Evolutionary conservation across 495 filamentous ascomycete species (phyloP), one percentile per base, ranked within the genome.

Genomic region (Podospora tetraspora): DNA sequence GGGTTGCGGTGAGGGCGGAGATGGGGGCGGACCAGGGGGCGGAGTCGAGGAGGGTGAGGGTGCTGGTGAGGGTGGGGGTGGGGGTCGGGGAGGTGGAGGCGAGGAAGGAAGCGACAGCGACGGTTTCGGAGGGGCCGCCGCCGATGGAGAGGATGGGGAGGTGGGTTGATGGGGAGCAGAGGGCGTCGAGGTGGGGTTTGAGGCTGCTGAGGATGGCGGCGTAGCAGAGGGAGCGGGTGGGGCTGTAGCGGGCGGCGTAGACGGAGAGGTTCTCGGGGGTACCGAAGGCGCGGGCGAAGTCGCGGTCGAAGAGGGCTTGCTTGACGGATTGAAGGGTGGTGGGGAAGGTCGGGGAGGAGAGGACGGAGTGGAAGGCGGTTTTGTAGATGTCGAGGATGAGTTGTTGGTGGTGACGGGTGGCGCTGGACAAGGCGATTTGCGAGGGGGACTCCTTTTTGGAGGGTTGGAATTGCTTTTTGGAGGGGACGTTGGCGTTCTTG

Each of bases 241-340:
- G 89, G 75, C 92, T 96, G 92, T 92, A 99, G 64, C 95, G 82
- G 68, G 91, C 83, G 5, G 92, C 91, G 80, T 99, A 99, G 6
- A 90, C 92, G 57, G 88, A 83, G 22, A 96, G 81, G 56, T 88
- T 81, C 59, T 88, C 87, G 52, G 87, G 80, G 32, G 77, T 75
- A 0, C 88, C 90, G 77, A 99, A 99, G 0, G 94, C 94, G 7
- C 80, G 79, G 30, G 83, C 80, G 77, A 97, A 98, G 73, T 97
- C 91, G 23, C 95, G 85, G 70, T 92, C 88, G 75, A 89, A 97
- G 1, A 98, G 82, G 66, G 93, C 90, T 7, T 85, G 79, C 75
- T 98, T 99, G 25, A 98, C 85, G 22, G 85, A 84, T 74, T 97
- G 95, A 8, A 97, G 82, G 2, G 85, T 78, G 21, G 81, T 58